Base-by-base conservation (phyloP, 1,139 yeast genomes). In the Debaryomyces udenii region DNA sequence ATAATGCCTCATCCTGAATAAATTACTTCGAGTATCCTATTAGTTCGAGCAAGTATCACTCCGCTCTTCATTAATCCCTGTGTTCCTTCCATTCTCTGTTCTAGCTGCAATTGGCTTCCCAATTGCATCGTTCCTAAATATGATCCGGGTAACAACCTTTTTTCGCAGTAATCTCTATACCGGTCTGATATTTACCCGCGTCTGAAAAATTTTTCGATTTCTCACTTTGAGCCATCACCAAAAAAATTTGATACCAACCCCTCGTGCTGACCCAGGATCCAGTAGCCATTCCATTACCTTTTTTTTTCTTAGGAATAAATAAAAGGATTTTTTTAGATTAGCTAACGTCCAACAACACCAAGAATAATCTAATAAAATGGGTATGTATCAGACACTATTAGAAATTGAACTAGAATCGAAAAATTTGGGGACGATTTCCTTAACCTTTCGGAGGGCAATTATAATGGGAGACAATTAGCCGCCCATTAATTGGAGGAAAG, bases 351-450 rank as follows among this genome's bases (percentile, higher is more conserved):
- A 55, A 55, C 50, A 45, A 40, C 49, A 49, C 45, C 47, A 45
- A 48, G 45, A 49, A 49, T 48, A 48, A 46, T 48, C 43, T 48
- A 52, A 48, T 60, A 65, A 66, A 59, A 68, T 68, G 74, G 74
- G 74, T 68, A 68, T 66, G 74, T 68, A 54, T 6, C 7, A 20
- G 22, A n/a, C n/a, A n/a, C n/a, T n/a, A n/a, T n/a, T n/a, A n/a
- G n/a, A n/a, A n/a, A n/a, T n/a, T n/a, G n/a, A n/a, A n/a, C n/a
- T n/a, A n/a, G 28, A 17, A 28, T 28, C 22, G 32, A 11, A 6
- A 14, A 23, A 29, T 36, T 32, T 27, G 13, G 9, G 23, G 28
- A 6, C 27, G 15, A n/a, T 22, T 11, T 32, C 9, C 28, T 10
- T 26, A 6, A n/a, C 6, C 11, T 6, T 26, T 26, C 28, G 14